Percentiles rank a stretch among this genome's conserved stretches.
These are phyloP conservation scores for Hibiscus mutabilis DNA, from an alignment of 345 rosid genomes.

Conservation along the genomic window DNA sequence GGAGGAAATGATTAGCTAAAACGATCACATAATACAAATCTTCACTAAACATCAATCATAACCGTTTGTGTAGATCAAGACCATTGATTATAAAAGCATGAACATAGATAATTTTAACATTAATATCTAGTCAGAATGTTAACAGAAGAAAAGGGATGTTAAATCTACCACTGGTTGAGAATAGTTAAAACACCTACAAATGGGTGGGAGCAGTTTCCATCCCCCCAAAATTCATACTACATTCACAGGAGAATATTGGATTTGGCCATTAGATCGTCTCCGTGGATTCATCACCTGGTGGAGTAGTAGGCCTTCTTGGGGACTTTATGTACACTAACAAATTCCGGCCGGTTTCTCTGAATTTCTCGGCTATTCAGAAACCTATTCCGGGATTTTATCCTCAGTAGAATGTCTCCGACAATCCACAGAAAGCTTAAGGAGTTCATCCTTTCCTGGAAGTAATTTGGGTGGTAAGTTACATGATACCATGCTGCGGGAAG, in stretches of 20 bases:
- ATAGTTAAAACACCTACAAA: neutral
- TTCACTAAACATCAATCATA: neutral
- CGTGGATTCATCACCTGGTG: neutral
- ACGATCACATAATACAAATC: neutral
- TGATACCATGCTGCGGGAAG: slow-evolving; percentile 93
- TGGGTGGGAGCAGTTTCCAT: neutral
- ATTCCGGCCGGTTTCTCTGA: slow-evolving; percentile 2
- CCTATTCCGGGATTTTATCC: slow-evolving; percentile 52
- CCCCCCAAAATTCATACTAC: neutral
- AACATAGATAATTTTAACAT: neutral
- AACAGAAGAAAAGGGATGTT: no score
- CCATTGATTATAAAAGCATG: neutral
- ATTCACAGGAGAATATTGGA: neutral
- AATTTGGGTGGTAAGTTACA: slow-evolving; percentile 55
- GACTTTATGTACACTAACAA: neutral
- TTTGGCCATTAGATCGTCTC: neutral
- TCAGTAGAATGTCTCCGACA: slow-evolving; percentile 50
- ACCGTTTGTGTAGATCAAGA: neutral
- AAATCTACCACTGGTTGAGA: no score
- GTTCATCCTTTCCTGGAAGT: slow-evolving; percentile 22
- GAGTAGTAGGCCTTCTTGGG: slow-evolving; percentile 4
- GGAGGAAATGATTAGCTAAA: slow-evolving; percentile 2
- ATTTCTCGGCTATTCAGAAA: slow-evolving; percentile 28
- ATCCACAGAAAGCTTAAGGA: slow-evolving; percentile 88
- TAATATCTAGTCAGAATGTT: neutral